A percentile compares a stretch with the other conserved stretches of the same genome.
phyloP scores from a whole-genome alignment of 768 basidiomycete species.

The Clitopilus passeckerianus region DNA sequence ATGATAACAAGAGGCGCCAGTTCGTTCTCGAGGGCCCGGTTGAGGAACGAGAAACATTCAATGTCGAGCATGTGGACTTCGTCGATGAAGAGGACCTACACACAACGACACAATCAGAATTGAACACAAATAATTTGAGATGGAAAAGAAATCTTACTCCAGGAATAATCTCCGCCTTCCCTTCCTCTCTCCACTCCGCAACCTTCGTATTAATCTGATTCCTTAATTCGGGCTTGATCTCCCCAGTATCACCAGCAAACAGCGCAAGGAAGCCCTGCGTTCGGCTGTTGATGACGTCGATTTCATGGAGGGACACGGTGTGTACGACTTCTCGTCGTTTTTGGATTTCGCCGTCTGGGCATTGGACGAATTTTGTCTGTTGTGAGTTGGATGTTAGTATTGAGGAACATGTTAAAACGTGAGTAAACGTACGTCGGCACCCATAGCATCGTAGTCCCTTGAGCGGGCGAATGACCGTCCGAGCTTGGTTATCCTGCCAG shows the following conservation, averaged over 20 bases:
- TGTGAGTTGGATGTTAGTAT: constrained; percentile 3
- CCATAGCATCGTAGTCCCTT: constrained; percentile 98
- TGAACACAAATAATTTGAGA: background rate
- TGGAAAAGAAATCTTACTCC: constrained; percentile 53
- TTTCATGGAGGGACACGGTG: constrained; percentile 96
- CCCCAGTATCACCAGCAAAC: constrained; percentile 94
- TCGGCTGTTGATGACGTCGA: constrained; percentile 97
- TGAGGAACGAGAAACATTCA: constrained; percentile 98
- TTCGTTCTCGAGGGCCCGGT: constrained; percentile 91
- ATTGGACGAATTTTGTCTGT: constrained; percentile 97
- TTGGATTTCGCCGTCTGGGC: constrained; percentile 97
- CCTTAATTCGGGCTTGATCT: constrained; percentile 95
- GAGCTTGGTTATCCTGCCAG: constrained; percentile 93
- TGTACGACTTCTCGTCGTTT: constrained; percentile 97
- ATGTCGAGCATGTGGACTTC: constrained; percentile 99
- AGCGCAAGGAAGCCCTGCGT: constrained; percentile 98
- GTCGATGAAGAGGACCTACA: constrained; percentile 94
- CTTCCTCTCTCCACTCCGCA: constrained; percentile 96
- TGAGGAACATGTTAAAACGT: background rate
- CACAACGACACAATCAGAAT: constrained; percentile 1
- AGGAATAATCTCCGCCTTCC: constrained; percentile 96
- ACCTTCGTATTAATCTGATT: constrained; percentile 97
- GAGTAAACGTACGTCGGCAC: constrained; percentile 77
- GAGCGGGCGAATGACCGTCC: constrained; percentile 96
- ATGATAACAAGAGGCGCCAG: constrained; percentile 95